Conservation (phyloP, 176 grass and related monocot genomes). For the Lolium rigidum region DNA sequence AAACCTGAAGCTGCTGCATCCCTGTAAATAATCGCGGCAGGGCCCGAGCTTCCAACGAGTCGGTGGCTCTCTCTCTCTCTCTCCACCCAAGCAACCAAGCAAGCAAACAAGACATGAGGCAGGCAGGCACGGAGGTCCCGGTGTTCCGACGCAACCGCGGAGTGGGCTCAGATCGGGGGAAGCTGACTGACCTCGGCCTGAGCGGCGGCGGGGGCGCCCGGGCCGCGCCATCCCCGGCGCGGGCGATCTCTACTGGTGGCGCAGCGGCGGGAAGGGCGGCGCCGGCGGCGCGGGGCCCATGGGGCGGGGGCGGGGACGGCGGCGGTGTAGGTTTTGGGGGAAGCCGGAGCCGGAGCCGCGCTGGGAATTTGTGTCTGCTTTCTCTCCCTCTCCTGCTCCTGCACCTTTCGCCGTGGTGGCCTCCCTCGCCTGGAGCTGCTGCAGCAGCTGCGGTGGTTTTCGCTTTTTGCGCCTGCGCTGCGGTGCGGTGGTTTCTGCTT, state of each 20-base stretch:
- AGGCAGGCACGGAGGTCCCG: neutral
- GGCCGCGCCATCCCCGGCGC: constrained; percentile 37
- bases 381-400: neutral
- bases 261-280: neutral
- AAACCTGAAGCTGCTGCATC: constrained; percentile 3
- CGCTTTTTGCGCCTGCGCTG: constrained; percentile 57
- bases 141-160: neutral
- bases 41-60: neutral
- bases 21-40: neutral
- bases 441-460: constrained; percentile 27
- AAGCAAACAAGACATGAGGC: neutral
- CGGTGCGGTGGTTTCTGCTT: neutral
- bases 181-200: constrained; percentile 27
- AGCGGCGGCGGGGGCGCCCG: neutral
- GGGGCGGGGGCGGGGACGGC: neutral
- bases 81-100: neutral
- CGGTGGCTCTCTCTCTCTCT: neutral
- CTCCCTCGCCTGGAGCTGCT: neutral
- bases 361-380: neutral
- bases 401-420: constrained; percentile 23
- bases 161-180: constrained; percentile 37
- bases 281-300: constrained; percentile 45
- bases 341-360: neutral
- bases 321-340: constrained; percentile 42
- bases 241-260: neutral